These are phyloP conservation scores for Penicillium chermesinum DNA, from an alignment of 495 filamentous ascomycete species.

Conservation along the genomic window DNA sequence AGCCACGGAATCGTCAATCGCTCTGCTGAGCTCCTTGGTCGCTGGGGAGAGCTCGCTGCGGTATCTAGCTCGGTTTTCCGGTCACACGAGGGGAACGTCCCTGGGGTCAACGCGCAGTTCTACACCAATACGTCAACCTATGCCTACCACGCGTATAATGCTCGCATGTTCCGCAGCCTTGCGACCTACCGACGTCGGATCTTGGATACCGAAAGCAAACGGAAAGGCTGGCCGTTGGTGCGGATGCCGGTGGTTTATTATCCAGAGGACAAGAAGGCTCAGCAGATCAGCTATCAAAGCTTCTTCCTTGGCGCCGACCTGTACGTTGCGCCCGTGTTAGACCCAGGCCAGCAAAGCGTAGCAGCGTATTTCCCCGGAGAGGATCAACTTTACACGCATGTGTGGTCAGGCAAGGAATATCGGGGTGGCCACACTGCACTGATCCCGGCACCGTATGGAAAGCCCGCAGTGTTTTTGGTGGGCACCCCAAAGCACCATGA, in stretches of 20 bases:
- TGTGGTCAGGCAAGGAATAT: constrained; percentile 18
- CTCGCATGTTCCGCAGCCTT: constrained; percentile 22
- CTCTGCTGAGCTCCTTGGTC: constrained; percentile 19
- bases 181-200: constrained; percentile 17
- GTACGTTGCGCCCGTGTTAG: constrained; percentile 22
- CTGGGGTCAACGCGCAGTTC: constrained; percentile 20
- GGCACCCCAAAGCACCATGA: constrained; percentile 15
- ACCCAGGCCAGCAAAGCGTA: constrained; percentile 12
- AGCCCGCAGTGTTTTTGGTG: constrained; percentile 22
- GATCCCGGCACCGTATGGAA: constrained; percentile 17
- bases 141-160: constrained; percentile 20
- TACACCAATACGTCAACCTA: constrained; percentile 21
- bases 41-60: constrained; percentile 22
- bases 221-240: constrained; percentile 19
- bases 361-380: constrained; percentile 21
- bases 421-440: constrained; percentile 13
- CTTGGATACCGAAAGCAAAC: constrained; percentile 22
- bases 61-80: constrained; percentile 22
- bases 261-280: constrained; percentile 15
- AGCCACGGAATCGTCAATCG: constrained; percentile 18
- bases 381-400: constrained; percentile 16
- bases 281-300: constrained; percentile 23
- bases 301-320: constrained; percentile 22
- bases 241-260: constrained; percentile 25
- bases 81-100: constrained; percentile 24